These are phyloP conservation scores for Clathrospora elynae DNA, from an alignment of 2,329 filamentous ascomycete species.

Conservation along the genomic window DNA sequence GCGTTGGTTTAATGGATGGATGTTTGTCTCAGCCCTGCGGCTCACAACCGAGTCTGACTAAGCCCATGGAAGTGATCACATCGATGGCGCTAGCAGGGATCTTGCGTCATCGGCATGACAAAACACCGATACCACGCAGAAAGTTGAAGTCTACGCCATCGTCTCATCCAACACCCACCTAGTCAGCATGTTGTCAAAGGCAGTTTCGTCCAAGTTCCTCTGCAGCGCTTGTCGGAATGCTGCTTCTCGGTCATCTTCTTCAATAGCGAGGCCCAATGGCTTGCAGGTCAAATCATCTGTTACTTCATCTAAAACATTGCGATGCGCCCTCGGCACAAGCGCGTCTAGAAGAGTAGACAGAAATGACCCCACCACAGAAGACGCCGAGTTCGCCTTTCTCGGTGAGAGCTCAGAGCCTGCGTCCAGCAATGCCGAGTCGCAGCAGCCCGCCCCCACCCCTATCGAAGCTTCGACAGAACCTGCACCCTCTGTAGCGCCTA, in stretches of 20 bases:
- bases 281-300: conserved; percentile 8
- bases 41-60: no score
- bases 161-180: conserved; percentile 1
- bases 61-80: neutral
- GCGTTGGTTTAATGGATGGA: no score
- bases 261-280: conserved; percentile 9
- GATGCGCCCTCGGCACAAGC: conserved; percentile 31
- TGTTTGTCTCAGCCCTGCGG: no score
- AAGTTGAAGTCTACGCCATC: conserved; percentile 2
- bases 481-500: conserved; percentile 7
- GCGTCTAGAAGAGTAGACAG: conserved; percentile 17
- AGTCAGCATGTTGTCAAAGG: conserved; percentile 33
- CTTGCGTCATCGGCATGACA: neutral
- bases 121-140: conserved; percentile 12
- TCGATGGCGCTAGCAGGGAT: neutral
- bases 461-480: conserved; percentile 4
- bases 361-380: conserved; percentile 13
- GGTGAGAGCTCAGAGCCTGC: conserved; percentile 1
- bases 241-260: conserved; percentile 10
- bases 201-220: conserved; percentile 26
- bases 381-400: conserved; percentile 24
- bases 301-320: conserved; percentile 10
- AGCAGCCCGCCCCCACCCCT: conserved; percentile 1
- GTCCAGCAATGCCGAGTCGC: neutral
- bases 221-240: conserved; percentile 32